These are phyloP conservation scores for Picea abies DNA, from an alignment of 83 land plant genomes.

Conservation along the genomic window DNA sequence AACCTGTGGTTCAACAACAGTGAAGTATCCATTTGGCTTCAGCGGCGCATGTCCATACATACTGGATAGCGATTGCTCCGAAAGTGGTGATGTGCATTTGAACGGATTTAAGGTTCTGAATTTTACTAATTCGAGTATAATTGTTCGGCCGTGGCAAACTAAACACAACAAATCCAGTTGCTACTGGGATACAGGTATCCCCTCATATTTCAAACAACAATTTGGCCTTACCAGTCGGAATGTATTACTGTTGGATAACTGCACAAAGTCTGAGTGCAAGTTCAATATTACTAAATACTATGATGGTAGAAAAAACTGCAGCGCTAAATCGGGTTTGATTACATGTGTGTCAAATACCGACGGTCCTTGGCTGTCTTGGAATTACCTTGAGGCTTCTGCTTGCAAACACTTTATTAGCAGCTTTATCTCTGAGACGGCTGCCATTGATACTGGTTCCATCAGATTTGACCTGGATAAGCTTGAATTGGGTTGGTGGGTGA, in stretches of 20 bases:
- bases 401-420: constrained; percentile 25
- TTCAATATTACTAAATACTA: neutral
- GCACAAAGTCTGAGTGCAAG: neutral
- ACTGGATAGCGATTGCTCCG: constrained; percentile 16
- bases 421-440: neutral
- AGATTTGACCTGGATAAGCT: constrained; percentile 19
- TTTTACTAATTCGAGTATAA: constrained; percentile 25
- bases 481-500: constrained; percentile 57
- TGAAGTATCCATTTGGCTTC: constrained; percentile 64
- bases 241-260: constrained; percentile 1
- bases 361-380: neutral
- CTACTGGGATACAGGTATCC: constrained; percentile 6
- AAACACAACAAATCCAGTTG: neutral
- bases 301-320: neutral
- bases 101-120: constrained; percentile 29
- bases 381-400: neutral
- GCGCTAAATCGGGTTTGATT: neutral
- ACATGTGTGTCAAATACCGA: neutral
- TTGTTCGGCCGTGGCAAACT: constrained; percentile 24
- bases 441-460: too few species aligned
- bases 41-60: constrained; percentile 28
- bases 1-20: constrained; percentile 22
- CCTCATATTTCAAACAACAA: constrained; percentile 23
- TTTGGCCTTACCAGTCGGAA: constrained; percentile 34
- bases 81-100: constrained; percentile 13